Evolutionary conservation across 371 early-diverging fungal species (phyloP).

Genomic region (Mucor indicus): DNA sequence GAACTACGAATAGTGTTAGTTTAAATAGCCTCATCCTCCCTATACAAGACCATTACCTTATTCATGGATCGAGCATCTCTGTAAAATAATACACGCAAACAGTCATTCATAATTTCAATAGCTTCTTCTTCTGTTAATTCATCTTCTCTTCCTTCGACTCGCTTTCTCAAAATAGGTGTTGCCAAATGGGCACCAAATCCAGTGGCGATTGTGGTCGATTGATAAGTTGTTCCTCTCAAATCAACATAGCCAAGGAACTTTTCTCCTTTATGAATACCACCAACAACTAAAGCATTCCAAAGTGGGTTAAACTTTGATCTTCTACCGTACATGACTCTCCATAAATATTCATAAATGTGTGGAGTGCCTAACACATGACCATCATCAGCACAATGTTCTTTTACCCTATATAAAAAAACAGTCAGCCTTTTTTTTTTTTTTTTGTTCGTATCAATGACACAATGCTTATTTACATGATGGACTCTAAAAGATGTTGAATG

Average conservation of each 20-base stretch:
- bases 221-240: conserved; percentile 94
- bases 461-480: conserved; percentile 64
- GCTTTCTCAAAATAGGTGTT: conserved; percentile 93
- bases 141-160: conserved; percentile 83
- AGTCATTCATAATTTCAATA: conserved; percentile 79
- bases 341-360: conserved; percentile 88
- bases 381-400: conserved; percentile 87
- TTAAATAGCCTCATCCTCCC: neutral
- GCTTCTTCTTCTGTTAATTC: conserved; percentile 93
- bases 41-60: conserved; percentile 57
- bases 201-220: conserved; percentile 91
- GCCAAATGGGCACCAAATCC: conserved; percentile 97
- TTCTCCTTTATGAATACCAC: conserved; percentile 80
- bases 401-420: conserved; percentile 53
- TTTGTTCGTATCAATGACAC: neutral
- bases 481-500: conserved; percentile 81
- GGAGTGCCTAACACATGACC: conserved; percentile 83
- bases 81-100: conserved; percentile 95
- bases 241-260: conserved; percentile 95
- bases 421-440: neutral
- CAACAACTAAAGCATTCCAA: conserved; percentile 95
- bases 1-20: conserved; percentile 51
- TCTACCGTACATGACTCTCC: conserved; percentile 92
- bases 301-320: conserved; percentile 93
- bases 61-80: conserved; percentile 96